Evolutionary conservation across 768 basidiomycete genomes (phyloP), one percentile per base, ranked within the genome.

Genomic region (Crepidotus variabilis): DNA sequence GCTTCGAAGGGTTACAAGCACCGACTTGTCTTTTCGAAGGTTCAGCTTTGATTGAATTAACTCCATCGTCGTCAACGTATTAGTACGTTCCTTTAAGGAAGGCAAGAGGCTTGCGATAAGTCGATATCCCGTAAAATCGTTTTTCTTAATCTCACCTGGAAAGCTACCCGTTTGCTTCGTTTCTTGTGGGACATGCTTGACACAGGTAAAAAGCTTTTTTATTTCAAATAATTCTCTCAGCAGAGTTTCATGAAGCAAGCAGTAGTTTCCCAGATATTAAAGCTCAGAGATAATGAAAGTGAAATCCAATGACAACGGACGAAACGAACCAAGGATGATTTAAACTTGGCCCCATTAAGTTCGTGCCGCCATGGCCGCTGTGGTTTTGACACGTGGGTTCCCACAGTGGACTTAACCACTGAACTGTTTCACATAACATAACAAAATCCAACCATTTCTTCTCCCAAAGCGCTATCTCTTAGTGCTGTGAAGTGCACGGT

Each of bases 121-220:
- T 60, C 60, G 18, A 59, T 60, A 28, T 57, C 53, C 18, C 60
- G 58, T 59, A 49, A 39, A 35, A 23, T 47, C 14, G 23, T 59
- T 57, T 11, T n/a, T n/a, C n/a, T n/a, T 35, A 47, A 22, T 52
- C 59, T 24, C 59, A 57, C 61, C 55, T 60, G 57, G 20, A 63
- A 58, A 60, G 56, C 52, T 23, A 45, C 51, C 35, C 22, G 21
- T 43, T 55, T 57, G 23, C 47, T 35, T 36, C 45, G 54, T 39
- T 60, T 55, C 56, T 3, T 48, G 28, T 47, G 48, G 47, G 49
- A 34, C n/a, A 32, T 23, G 35, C 23, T 51, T 56, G 4, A 3
- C 13, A 20, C 18, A 43, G 18, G 5, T 20, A 36, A 36, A 36
- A 36, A 16, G 14, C 11, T 11, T 20, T 14, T 43, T 3, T 14